Conservation (phyloP, 1,139 yeast genomes). For the Yamadazyma songkhlaensis region DNA sequence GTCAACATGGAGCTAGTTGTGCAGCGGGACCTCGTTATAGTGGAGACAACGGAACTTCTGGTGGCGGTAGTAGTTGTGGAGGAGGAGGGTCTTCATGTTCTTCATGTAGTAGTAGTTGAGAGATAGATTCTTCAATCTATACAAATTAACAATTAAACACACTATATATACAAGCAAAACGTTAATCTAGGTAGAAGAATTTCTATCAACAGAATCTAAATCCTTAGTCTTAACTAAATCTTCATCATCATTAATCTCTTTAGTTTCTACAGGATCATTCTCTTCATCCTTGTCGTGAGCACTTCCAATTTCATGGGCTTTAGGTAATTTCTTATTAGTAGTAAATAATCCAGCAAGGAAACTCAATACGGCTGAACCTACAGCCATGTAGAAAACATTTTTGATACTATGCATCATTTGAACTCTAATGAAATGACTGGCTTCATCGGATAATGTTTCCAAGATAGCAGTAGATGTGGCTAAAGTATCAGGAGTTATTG, state of each 20-base stretch:
- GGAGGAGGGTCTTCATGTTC: not conserved
- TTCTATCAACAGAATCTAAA: no score
- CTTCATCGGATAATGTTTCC: conserved; percentile 20
- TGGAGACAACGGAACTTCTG: not conserved
- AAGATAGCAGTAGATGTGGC: conserved; percentile 20
- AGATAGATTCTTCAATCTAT: no score
- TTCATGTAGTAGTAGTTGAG: no score
- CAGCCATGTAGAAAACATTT: conserved; percentile 30
- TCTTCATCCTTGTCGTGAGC: not conserved
- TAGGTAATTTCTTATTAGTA: conserved; percentile 32
- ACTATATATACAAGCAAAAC: no score
- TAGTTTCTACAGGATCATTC: no score
- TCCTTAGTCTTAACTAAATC: no score
- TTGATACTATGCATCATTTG: conserved; percentile 29
- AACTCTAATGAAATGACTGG: conserved; percentile 24
- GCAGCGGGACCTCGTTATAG: not conserved
- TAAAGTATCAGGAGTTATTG: conserved; percentile 15
- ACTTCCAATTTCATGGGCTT: conserved; percentile 6
- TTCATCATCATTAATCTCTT: no score
- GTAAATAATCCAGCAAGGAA: conserved; percentile 20
- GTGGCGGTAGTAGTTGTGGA: not conserved
- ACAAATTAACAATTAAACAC: no score
- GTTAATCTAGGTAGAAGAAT: no score
- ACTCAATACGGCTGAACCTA: conserved; percentile 25
- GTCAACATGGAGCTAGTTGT: not conserved